Base-by-base conservation (phyloP, 2,329 filamentous ascomycete genomes). In the Zymoseptoria brevis region DNA sequence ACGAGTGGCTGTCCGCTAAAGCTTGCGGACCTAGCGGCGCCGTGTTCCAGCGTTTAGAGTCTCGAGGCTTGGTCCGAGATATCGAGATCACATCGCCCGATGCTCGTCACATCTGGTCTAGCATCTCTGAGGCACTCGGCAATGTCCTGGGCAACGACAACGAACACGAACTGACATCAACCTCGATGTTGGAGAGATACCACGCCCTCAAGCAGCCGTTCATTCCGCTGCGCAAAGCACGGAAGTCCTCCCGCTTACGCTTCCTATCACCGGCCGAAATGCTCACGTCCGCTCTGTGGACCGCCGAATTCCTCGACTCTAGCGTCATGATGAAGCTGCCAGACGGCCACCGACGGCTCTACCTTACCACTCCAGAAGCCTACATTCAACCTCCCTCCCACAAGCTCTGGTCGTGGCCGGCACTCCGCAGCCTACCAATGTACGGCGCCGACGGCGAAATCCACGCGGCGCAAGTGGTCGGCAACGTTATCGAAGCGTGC, bases 181-280 rank as follows among this genome's bases (percentile, higher is more conserved):
- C 67, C 8, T 63, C 71, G 4, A 74, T 75, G 52, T 67, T 68
- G n/a, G 72, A 72, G 4, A 76, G 76, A 49, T 84, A 81, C 56
- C 75, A 86, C 19, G 88, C 85, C 5, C 77, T 92, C 19, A 80
- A 82, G 57, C 85, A 87, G 50, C 74, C 82, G 0, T 90, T 88
- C 81, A 81, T 92, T n/a, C 89, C 89, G 4, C 76, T 93, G 19
- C 83, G 88, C 55, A 92, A 92, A 71, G 76, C 90, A 2, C 83
- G 88, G 69, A 90, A 87, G 68, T 87, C 90, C 59, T 86, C 86
- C 0, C 82, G 84, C 24, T 79, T 93, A 6, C 83, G 84, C 1
- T 91, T 91, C 66, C 77, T 92, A 9, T 82, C 81, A 5, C 84
- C 84, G 1, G 78, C 83, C 1, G 89, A 92, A 71, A 88, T 92